A percentile compares a stretch with the other conserved stretches of the same genome.
Conservation (phyloP, 2,329 filamentous ascomycete genomes). For the Plenodomus biglobosus region DNA sequence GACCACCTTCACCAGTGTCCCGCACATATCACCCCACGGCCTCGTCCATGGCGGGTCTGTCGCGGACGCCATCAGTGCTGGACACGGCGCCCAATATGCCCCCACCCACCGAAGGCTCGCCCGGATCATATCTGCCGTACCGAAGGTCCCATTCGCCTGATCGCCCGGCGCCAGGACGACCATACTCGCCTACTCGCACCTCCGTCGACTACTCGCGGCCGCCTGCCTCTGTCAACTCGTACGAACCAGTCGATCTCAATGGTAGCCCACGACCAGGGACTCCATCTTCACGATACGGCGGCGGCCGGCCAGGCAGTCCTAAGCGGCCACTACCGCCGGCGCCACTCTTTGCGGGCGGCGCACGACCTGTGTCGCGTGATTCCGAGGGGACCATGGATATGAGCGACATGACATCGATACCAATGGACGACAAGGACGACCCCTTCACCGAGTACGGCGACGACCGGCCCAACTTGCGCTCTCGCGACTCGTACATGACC, state of each 20-base stretch:
- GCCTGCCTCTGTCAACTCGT: constrained; percentile 69
- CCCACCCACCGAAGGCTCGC: constrained; percentile 62
- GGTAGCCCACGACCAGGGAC: constrained; percentile 89
- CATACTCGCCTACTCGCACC: constrained; percentile 57
- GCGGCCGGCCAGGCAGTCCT: constrained; percentile 74
- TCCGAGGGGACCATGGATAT: constrained; percentile 57
- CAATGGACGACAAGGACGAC: constrained; percentile 64
- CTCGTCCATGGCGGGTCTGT: constrained; percentile 46
- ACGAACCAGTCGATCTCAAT: constrained; percentile 86
- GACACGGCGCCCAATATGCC: constrained; percentile 53
- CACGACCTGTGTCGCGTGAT: constrained; percentile 48
- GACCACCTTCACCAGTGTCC: constrained; percentile 44
- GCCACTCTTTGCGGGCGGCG: constrained; percentile 71
- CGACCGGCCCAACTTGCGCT: constrained; percentile 60
- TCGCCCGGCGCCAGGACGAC: constrained; percentile 42
- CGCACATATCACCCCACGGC: constrained; percentile 55
- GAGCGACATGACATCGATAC: constrained; percentile 72
- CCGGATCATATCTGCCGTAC: constrained; percentile 64
- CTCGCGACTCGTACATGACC: constrained; percentile 64
- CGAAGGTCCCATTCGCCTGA: constrained; percentile 53
- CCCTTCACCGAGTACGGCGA: constrained; percentile 68
- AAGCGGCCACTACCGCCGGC: constrained; percentile 84
- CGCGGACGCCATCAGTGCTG: constrained; percentile 54
- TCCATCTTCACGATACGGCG: constrained; percentile 83
- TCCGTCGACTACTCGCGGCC: constrained; percentile 69